Base-by-base conservation (phyloP, 306 rosid genomes). In the Pueraria montana region DNA sequence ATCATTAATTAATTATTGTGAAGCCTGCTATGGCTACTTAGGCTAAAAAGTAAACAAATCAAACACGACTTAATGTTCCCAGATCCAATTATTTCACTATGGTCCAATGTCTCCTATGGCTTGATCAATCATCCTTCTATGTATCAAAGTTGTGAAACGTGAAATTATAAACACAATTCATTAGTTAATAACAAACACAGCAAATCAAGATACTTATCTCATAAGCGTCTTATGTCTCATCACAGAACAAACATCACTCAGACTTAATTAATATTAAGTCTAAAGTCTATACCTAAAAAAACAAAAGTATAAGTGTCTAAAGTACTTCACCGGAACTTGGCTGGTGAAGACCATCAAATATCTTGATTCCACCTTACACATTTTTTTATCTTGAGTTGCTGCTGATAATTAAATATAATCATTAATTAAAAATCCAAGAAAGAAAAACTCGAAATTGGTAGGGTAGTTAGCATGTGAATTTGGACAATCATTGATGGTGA, bases 391-490 rank as follows among this genome's bases (percentile, higher is more conserved):
- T 11, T 11, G 30, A 20, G 62, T 24, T 26, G 67, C 2, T 14
- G 42, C 1, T 3, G 45, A 36, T 5, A n/a, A 65, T 18, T n/a
- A 3, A 17, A 3, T 36, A 65, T 8, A 2, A 34, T 4, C 1
- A 30, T 64, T 30, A 43, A 43, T 21, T 69, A 43, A 21, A 42
- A 69, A 21, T 11, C 12, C 2, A 2, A 11, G 30, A 6, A 36
- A 34, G 10, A 66, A 8, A 43, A 21, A 68, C 52, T 68, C 2
- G 18, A 38, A 79, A 42, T 64, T 24, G 70, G 76, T 56, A 36
- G 75, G 81, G 81, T 71, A 16, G 80, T 18, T 87, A 62, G 64
- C 76, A 48, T 55, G 68, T 71, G 68, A 66, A 78, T 48, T 56
- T 71, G 72, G 80, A 78, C 23, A 42, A 42, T 61, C 3, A 36